Evolutionary conservation across 495 filamentous ascomycete species (phyloP), one percentile per base, ranked within the genome.

Genomic region (Penicillium soppii): DNA sequence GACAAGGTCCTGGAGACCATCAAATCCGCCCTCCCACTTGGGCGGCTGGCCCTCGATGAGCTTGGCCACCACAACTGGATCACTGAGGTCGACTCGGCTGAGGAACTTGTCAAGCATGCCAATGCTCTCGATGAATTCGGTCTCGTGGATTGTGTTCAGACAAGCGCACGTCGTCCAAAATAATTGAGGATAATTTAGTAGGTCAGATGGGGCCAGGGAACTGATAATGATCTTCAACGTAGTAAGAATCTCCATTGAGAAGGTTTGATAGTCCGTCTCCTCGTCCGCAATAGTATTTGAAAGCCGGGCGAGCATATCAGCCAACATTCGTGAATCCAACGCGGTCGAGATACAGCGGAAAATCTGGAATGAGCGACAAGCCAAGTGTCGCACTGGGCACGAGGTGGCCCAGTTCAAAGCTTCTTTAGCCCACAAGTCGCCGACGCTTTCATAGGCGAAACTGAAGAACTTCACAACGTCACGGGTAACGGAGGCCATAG

Each of bases 101-200:
- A 99, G 64, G 42, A 95, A 80, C 58, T 89, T 87, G 27, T 95
- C 87, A n/a, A 99, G 77, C 86, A 97, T 96, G 29, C 86, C 84
- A 15, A 95, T 73, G 37, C 88, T 91, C 59, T 96, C 92, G 47
- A 92, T 80, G 59, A 96, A 99, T 64, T 99, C 94, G 10, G 84
- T 83, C 67, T 97, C 94, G 52, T 96, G 91, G 53, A 96, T 91
- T 1, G 94, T 97, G 62, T 97, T 90, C 32, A 97, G 73, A 62
- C 94, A 97, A 22, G 94, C 92, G 61, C 91, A 96, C 2, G 89
- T 95, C 1, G 92, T 92, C 94, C 94, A 99, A 71, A 97, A 99
- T 1, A 97, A 72, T 58, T 97, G 91, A 6, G 94, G 92, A 54
- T 92, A 96, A 29, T 86, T 83, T 35, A 96, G 55, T 12, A 99